These are phyloP conservation scores for Penicillium silybi DNA, from an alignment of 495 filamentous ascomycete species.

Conservation along the genomic window DNA sequence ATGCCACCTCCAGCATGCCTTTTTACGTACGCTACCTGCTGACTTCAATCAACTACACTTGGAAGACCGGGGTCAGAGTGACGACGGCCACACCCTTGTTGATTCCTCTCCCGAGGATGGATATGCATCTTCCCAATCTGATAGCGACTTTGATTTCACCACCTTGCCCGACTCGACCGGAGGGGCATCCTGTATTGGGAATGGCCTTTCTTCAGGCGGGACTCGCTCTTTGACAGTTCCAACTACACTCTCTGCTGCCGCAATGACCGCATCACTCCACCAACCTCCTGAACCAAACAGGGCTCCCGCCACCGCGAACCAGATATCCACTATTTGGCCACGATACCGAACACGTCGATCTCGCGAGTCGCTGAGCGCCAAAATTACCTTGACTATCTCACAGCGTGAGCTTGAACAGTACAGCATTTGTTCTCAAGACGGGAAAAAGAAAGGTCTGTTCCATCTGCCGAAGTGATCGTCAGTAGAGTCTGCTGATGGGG, in stretches of 20 bases:
- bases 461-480: neutral
- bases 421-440: neutral
- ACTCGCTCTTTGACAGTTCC: neutral
- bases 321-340: slow-evolving; percentile 3
- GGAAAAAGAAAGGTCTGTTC: slow-evolving; percentile 11
- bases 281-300: slow-evolving; percentile 8
- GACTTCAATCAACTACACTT: slow-evolving; percentile 19
- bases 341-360: slow-evolving; percentile 1
- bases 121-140: neutral
- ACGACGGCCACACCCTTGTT: slow-evolving; percentile 7
- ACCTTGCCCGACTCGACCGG: neutral
- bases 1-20: slow-evolving; percentile 21
- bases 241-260: neutral
- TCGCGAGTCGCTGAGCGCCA: neutral
- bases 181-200: slow-evolving; percentile 1
- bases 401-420: slow-evolving; percentile 4
- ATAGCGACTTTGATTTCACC: neutral
- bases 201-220: neutral
- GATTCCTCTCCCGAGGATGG: neutral
- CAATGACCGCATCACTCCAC: slow-evolving; percentile 7
- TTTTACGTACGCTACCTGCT: slow-evolving; percentile 10
- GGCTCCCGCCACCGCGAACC: neutral
- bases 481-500: neutral
- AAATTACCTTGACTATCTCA: slow-evolving; percentile 3
- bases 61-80: slow-evolving; percentile 10